Conservation (phyloP, 2,329 filamentous ascomycete species). For the Cladosporium sp. region DNA sequence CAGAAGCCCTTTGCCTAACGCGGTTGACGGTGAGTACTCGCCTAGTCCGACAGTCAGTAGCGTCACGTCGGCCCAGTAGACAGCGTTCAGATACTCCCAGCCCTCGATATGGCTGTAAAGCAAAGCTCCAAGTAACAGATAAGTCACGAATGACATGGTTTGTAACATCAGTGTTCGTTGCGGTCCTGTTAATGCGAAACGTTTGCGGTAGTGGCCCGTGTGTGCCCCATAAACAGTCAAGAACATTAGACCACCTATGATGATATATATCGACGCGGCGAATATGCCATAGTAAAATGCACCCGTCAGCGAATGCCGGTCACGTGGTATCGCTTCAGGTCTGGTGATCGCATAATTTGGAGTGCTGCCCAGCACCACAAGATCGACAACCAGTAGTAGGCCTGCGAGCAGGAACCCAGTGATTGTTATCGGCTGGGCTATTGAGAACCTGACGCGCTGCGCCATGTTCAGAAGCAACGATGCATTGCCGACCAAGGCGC, state of each 20-base stretch:
- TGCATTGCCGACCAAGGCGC: slow-evolving; percentile 56
- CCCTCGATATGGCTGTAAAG: slow-evolving; percentile 51
- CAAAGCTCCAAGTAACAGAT: slow-evolving; percentile 50
- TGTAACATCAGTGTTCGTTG: slow-evolving; percentile 59
- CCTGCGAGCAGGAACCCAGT: slow-evolving; percentile 48
- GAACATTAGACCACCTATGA: slow-evolving; percentile 56
- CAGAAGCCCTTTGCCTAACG: slow-evolving; percentile 51
- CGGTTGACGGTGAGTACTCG: slow-evolving; percentile 51
- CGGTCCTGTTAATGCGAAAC: slow-evolving; percentile 57
- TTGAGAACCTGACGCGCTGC: slow-evolving; percentile 52
- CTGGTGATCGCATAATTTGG: slow-evolving; percentile 44
- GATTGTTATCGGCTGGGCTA: slow-evolving; percentile 62
- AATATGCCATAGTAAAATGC: slow-evolving; percentile 63
- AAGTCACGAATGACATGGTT: slow-evolving; percentile 52
- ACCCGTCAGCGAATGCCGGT: slow-evolving; percentile 51
- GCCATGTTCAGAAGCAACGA: slow-evolving; percentile 62
- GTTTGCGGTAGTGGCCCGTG: slow-evolving; percentile 54
- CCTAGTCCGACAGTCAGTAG: slow-evolving; percentile 58
- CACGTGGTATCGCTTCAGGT: slow-evolving; percentile 32
- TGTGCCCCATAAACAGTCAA: slow-evolving; percentile 58
- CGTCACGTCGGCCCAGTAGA: slow-evolving; percentile 60
- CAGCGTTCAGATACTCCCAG: slow-evolving; percentile 55
- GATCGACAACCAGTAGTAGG: slow-evolving; percentile 54
- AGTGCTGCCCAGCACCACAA: slow-evolving; percentile 48
- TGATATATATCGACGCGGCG: slow-evolving; percentile 57